A percentile compares a stretch with the other conserved stretches of the same genome.
Evolutionary conservation across 192 early-diverging fungal genomes (phyloP).

Genomic region (Neocallimastix lanati): DNA sequence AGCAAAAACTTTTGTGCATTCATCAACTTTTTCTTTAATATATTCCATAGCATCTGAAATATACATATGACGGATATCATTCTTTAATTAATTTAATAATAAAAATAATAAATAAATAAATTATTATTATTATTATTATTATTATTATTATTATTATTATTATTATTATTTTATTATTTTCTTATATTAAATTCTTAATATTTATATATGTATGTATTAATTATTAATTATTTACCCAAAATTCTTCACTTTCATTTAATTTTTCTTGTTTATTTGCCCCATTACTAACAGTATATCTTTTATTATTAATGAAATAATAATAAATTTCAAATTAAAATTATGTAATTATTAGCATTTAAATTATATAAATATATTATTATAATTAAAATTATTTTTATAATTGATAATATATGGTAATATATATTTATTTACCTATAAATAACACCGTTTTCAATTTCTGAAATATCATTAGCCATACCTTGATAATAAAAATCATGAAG

Average conservation of each 20-base stretch:
- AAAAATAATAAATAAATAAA: no score
- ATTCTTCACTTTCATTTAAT: slow-evolving; percentile 58
- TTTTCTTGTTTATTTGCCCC: slow-evolving; percentile 24
- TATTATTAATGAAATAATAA: background rate
- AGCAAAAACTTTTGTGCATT: slow-evolving; percentile 48
- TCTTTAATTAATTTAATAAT: slow-evolving; percentile 4
- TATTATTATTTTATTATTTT: no score
- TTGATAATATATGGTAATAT: no score
- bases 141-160: background rate
- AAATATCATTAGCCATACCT: slow-evolving; percentile 88
- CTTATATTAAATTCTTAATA: no score
- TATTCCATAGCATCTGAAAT: slow-evolving; percentile 64
- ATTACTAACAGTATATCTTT: slow-evolving; percentile 3
- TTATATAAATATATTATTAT: no score
- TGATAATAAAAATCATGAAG: slow-evolving; percentile 99
- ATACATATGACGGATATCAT: slow-evolving; percentile 55
- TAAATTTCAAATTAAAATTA: no score
- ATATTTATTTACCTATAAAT: background rate
- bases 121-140: no score
- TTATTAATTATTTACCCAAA: slow-evolving; percentile 34
- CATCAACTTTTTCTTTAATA: slow-evolving; percentile 54
- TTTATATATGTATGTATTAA: no score
- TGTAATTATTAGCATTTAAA: no score
- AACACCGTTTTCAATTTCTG: slow-evolving; percentile 37
- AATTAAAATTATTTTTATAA: no score